These are phyloP conservation scores for Blastobotrys mokoenaii DNA, from an alignment of 805 yeast genomes.

Conservation along the genomic window DNA sequence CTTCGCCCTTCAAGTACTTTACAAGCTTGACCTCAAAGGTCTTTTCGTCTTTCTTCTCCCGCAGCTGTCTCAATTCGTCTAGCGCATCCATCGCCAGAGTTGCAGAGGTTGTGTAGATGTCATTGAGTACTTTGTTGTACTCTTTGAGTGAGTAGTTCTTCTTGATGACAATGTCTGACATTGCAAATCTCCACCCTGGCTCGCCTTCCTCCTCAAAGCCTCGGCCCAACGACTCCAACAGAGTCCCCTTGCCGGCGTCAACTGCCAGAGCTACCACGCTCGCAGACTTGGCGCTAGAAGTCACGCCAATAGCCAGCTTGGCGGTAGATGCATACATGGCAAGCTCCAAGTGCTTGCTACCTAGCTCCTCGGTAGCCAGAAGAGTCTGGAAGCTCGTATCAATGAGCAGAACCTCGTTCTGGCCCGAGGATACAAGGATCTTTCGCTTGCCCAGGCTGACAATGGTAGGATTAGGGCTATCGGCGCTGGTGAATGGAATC, in stretches of 20 bases:
- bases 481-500: no score
- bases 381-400: background rate
- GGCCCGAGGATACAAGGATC: no score
- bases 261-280: conserved; percentile 30
- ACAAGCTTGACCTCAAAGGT: conserved; percentile 15
- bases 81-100: conserved; percentile 17
- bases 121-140: conserved; percentile 8
- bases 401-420: background rate
- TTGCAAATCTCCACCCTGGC: conserved; percentile 13
- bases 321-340: conserved; percentile 6
- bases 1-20: conserved; percentile 16
- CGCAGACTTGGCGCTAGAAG: conserved; percentile 12
- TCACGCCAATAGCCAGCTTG: conserved; percentile 13
- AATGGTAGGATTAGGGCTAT: no score
- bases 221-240: conserved; percentile 65
- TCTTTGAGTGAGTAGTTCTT: conserved; percentile 9
- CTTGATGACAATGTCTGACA: conserved; percentile 13
- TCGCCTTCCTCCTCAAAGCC: conserved; percentile 30
- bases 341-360: conserved; percentile 5
- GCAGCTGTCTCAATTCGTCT: conserved; percentile 22
- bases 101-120: conserved; percentile 22
- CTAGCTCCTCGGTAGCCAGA: background rate
- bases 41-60: conserved; percentile 26
- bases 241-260: conserved; percentile 58
- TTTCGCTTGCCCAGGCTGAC: no score